Conservation (phyloP, 139 green algal genomes). For the Pseudopediastrum boryanum region DNA sequence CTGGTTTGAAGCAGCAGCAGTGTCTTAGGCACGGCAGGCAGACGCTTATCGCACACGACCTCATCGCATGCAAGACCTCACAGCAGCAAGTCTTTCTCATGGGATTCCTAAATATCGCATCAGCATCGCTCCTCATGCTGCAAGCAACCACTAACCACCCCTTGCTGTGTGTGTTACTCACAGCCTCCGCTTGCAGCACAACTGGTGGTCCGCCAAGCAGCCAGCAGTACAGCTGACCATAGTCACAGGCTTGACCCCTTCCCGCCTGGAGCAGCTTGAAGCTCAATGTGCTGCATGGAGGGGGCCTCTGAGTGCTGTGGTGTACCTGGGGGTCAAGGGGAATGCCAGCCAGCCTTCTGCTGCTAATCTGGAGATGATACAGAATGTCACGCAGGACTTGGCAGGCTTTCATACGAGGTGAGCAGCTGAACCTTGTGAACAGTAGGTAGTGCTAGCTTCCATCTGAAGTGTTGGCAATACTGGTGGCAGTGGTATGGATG, state of each 20-base stretch:
- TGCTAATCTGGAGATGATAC: not conserved
- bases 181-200: not conserved
- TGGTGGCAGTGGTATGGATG: not conserved
- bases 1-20: too few species aligned
- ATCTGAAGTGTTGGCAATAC: not conserved
- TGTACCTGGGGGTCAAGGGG: conserved; percentile 25
- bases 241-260: conserved; percentile 6
- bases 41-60: too few species aligned
- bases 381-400: not conserved
- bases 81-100: too few species aligned
- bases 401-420: conserved; percentile 9
- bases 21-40: too few species aligned
- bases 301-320: conserved; percentile 4
- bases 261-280: conserved; percentile 23
- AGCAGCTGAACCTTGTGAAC: not conserved
- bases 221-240: conserved; percentile 1
- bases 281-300: conserved; percentile 20
- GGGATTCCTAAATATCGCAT: not conserved
- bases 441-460: not conserved
- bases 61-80: too few species aligned
- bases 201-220: conserved; percentile 14
- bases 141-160: too few species aligned
- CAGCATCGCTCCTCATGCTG: too few species aligned
- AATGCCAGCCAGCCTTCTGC: not conserved
- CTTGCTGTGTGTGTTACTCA: not conserved